Base-by-base conservation (phyloP, 805 yeast species). In the Lipomyces lipofer region DNA sequence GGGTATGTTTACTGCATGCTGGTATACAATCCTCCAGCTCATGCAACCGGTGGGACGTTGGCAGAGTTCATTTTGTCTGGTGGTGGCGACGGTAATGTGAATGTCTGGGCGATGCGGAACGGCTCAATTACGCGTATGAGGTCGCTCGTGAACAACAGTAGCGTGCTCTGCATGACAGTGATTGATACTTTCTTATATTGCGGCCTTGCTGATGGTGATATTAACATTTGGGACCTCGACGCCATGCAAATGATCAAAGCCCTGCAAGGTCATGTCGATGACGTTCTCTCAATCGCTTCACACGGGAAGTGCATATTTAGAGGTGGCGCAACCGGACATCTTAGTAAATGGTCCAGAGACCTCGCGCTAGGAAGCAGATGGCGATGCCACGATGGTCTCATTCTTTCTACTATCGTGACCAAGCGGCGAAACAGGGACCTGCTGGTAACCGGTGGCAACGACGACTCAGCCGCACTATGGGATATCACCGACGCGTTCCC, bases 21-120 rank as follows among this genome's bases (percentile, higher is more conserved):
- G 9, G 43, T 19, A 15, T 52, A 56, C 28, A 40, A 28, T 4
- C 40, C 56, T 4, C 53, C 53, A 12, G 56, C 40, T n/a, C 53
- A 49, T 24, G 33, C 39, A 8, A 33, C 47, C 13, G 35, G 30
- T 12, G 44, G 43, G 15, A 17, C 49, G 25, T 49, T 43, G 63
- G 56, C 69, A 4, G 78, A 77, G 35, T 67, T 73, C 8, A 65
- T 86, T 6, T 69, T 85, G 3, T 76, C 87, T 2, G 92, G 95
- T 25, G 95, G 96, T 47, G 98, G 98, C 43, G 98, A 94, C 71
- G 98, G 97, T 0, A 63, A 78, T 7, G 80, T 86, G n/a, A 88
- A 88, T 63, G 68, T 89, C 10, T 92, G 98, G 98, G 79, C 81
- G 0, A 64, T 82, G 25, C 59, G 64, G 4, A 58, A 59, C 1